A percentile compares a stretch with the other conserved stretches of the same genome.
phyloP scores from a whole-genome alignment of 805 yeast genomes.

The Lipomyces orientalis region DNA sequence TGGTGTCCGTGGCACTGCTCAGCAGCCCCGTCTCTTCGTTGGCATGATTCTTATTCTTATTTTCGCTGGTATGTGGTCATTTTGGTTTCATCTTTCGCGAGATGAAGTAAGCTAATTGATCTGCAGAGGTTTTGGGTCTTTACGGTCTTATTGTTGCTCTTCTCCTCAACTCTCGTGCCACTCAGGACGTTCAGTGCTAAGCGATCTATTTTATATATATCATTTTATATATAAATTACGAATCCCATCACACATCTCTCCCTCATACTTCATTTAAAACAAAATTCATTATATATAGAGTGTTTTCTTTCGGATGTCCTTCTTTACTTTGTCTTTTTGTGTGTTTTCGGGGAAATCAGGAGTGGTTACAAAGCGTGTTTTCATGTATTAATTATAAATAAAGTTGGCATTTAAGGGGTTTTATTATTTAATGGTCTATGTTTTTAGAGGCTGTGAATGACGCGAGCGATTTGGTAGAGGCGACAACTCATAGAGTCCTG shows the following conservation, averaged over 20 bases:
- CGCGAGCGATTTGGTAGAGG: neutral
- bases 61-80: conserved; percentile 57
- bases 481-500: neutral
- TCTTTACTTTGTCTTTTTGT: conserved; percentile 13
- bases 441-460: neutral
- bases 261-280: conserved; percentile 1
- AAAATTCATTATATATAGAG: conserved; percentile 27
- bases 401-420: conserved; percentile 35
- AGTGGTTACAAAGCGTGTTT: conserved; percentile 28
- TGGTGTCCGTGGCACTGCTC: conserved; percentile 87
- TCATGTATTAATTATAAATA: conserved; percentile 33
- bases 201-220: conserved; percentile 19
- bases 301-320: conserved; percentile 14
- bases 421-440: neutral
- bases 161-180: conserved; percentile 96
- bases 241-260: conserved; percentile 14
- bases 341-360: conserved; percentile 26
- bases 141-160: conserved; percentile 98
- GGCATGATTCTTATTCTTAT: conserved; percentile 88
- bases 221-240: conserved; percentile 10
- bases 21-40: conserved; percentile 85
- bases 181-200: conserved; percentile 44
- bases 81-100: neutral
- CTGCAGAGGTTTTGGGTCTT: conserved; percentile 84
- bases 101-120: neutral